phyloP scores from a whole-genome alignment of 2,329 filamentous ascomycete species.

The Coniochaeta hoffmannii region DNA sequence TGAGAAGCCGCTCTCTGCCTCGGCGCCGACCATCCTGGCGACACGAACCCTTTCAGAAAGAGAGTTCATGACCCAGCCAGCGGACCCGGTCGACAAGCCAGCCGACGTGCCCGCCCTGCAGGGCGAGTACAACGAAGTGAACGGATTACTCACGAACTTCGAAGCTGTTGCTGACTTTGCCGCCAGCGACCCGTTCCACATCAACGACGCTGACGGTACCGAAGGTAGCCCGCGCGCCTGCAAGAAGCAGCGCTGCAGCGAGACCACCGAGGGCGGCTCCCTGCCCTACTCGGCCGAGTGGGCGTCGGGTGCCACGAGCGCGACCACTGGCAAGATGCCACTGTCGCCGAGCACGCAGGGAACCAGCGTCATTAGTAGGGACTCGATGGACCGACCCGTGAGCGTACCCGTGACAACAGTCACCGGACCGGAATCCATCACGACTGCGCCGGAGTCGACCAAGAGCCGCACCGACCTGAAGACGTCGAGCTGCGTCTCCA shows the following conservation, averaged over 20 bases:
- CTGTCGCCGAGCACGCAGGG: constrained; percentile 58
- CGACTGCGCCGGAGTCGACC: constrained; percentile 18
- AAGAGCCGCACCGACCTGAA: constrained; percentile 18
- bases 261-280: constrained; percentile 55
- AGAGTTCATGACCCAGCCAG: constrained; percentile 18
- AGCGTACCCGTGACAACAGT: constrained; percentile 34
- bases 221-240: constrained; percentile 12
- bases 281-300: constrained; percentile 49
- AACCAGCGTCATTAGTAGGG: constrained; percentile 56
- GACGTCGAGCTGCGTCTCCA: constrained; percentile 12
- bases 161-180: constrained; percentile 40
- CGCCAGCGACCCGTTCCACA: constrained; percentile 41
- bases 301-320: constrained; percentile 56
- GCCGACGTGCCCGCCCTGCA: constrained; percentile 24
- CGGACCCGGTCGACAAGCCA: constrained; percentile 20
- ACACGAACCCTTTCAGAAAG: constrained; percentile 16
- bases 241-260: constrained; percentile 47
- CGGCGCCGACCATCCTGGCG: constrained; percentile 9
- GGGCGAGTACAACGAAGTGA: constrained; percentile 32
- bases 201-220: constrained; percentile 18
- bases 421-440: constrained; percentile 27
- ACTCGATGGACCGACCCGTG: constrained; percentile 43
- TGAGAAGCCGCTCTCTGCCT: constrained; percentile 1
- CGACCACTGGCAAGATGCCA: constrained; percentile 56
- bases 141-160: constrained; percentile 36